Conservation (phyloP, 306 rosid species). For the Urtica urens region DNA sequence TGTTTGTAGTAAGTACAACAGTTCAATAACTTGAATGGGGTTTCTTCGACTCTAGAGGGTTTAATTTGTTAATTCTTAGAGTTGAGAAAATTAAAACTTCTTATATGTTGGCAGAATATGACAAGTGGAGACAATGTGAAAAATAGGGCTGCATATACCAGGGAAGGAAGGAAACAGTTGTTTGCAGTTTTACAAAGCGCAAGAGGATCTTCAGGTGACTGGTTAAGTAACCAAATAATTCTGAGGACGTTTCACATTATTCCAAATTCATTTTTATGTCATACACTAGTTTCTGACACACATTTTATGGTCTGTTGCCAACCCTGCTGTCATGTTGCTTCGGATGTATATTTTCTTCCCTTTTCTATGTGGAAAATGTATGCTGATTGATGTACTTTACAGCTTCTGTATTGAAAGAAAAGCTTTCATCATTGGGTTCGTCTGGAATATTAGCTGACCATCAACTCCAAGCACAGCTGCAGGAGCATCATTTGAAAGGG, state of each 20-base stretch:
- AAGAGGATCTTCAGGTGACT: constrained; percentile 91
- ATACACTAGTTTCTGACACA: neutral
- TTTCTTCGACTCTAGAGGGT: too few species aligned
- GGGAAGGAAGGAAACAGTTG: constrained; percentile 93
- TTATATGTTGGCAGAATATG: constrained; percentile 39
- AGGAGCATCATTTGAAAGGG: constrained; percentile 90
- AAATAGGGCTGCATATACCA: constrained; percentile 47
- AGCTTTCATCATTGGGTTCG: constrained; percentile 77
- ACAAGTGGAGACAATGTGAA: constrained; percentile 58
- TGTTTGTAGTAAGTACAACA: constrained; percentile 66
- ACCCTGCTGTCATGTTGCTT: constrained; percentile 10
- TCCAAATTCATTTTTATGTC: neutral
- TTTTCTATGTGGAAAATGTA: constrained; percentile 15
- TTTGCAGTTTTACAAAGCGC: constrained; percentile 96
- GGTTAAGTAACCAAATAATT: constrained; percentile 4
- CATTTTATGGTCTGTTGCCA: too few species aligned
- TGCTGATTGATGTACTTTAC: constrained; percentile 36
- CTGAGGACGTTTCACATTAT: too few species aligned
- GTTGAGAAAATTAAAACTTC: constrained; percentile 15
- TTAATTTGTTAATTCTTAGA: too few species aligned
- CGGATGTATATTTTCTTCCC: neutral
- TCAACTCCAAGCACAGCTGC: constrained; percentile 96
- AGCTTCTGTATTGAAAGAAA: constrained; percentile 94
- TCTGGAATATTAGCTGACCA: constrained; percentile 97
- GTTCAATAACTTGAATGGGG: too few species aligned